Conservation (phyloP, 2,329 filamentous ascomycete genomes). For the Sporothrix humicola region DNA sequence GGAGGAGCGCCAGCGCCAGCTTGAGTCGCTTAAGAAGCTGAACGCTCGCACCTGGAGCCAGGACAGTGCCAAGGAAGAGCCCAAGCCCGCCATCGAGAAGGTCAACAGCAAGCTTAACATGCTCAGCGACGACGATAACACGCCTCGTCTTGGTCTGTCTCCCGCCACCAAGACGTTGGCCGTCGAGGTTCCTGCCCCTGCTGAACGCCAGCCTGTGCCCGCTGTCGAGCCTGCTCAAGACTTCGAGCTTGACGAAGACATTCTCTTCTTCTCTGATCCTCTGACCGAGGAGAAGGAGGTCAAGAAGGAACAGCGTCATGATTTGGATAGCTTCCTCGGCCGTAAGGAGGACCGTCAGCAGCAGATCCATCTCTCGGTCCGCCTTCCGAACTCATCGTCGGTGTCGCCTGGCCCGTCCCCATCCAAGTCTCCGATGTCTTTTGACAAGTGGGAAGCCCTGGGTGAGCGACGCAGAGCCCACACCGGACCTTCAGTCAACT, state of each 20-base stretch:
- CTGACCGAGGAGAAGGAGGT: slow-evolving; percentile 47
- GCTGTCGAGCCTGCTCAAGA: slow-evolving; percentile 51
- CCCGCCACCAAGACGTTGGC: slow-evolving; percentile 48
- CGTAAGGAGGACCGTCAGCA: slow-evolving; percentile 43
- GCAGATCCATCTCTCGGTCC: slow-evolving; percentile 60
- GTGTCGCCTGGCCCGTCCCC: slow-evolving; percentile 27
- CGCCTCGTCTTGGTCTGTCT: slow-evolving; percentile 51
- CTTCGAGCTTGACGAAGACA: slow-evolving; percentile 71
- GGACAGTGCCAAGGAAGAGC: slow-evolving; percentile 59
- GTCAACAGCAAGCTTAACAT: slow-evolving; percentile 40
- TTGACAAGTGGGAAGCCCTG: slow-evolving; percentile 89
- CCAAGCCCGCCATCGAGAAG: slow-evolving; percentile 22
- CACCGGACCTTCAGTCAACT: slow-evolving; percentile 56
- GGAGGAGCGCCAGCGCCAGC: slow-evolving; percentile 66
- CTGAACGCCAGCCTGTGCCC: slow-evolving; percentile 46
- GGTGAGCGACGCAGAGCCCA: slow-evolving; percentile 81
- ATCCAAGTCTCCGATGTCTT: slow-evolving; percentile 57
- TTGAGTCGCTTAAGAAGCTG: slow-evolving; percentile 65
- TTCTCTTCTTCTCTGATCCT: slow-evolving; percentile 75
- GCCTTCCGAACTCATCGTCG: slow-evolving; percentile 56
- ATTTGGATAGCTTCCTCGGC: slow-evolving; percentile 20
- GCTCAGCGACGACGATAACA: slow-evolving; percentile 50
- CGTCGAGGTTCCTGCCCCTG: slow-evolving; percentile 50
- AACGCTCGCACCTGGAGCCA: slow-evolving; percentile 82
- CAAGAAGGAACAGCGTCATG: slow-evolving; percentile 44